Evolutionary conservation across 306 rosid species (phyloP).

Genomic region (Sindora glabra): DNA sequence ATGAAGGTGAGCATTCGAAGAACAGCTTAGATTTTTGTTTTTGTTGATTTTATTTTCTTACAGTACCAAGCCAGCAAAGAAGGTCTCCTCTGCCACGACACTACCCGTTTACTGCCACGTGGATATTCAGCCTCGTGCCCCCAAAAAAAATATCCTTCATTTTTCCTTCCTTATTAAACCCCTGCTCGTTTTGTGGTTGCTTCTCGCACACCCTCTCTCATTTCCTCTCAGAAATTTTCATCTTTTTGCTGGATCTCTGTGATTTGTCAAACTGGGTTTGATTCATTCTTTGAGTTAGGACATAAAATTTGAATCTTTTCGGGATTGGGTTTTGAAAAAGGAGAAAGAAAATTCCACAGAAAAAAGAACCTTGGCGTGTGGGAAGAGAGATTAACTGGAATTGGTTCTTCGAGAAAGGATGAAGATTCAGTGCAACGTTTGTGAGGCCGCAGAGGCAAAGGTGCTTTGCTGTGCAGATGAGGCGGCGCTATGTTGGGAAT

Average conservation of each 20-base stretch:
- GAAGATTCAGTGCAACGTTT: slow-evolving; percentile 98
- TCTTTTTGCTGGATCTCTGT: neutral
- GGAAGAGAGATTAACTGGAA: neutral
- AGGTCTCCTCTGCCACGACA: slow-evolving; percentile 58
- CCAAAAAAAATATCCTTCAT: slow-evolving; percentile 35
- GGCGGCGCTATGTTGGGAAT: slow-evolving; percentile 88
- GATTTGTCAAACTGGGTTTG: neutral
- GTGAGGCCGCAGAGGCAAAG: slow-evolving; percentile 82
- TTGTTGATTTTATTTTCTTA: neutral
- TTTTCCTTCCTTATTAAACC: slow-evolving; percentile 38
- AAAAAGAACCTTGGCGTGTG: slow-evolving; percentile 2
- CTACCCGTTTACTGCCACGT: slow-evolving; percentile 46
- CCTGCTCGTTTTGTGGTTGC: slow-evolving; percentile 5
- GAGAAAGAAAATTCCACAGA: neutral
- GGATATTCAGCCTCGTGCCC: slow-evolving; percentile 26
- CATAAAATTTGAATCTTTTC: neutral
- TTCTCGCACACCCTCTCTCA: neutral
- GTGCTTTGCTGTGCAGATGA: slow-evolving; percentile 96
- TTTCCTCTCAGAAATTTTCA: slow-evolving; percentile 3
- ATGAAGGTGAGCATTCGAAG: neutral
- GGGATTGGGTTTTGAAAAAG: neutral
- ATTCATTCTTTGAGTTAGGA: neutral
- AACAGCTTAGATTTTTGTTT: slow-evolving; percentile 28
- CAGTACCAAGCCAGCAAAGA: slow-evolving; percentile 26
- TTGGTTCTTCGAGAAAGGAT: slow-evolving; percentile 24